Percentiles rank a stretch among this genome's conserved stretches.
These are phyloP conservation scores for Fusarium caatingaense DNA, from an alignment of 2,329 filamentous ascomycete genomes.

Conservation along the genomic window DNA sequence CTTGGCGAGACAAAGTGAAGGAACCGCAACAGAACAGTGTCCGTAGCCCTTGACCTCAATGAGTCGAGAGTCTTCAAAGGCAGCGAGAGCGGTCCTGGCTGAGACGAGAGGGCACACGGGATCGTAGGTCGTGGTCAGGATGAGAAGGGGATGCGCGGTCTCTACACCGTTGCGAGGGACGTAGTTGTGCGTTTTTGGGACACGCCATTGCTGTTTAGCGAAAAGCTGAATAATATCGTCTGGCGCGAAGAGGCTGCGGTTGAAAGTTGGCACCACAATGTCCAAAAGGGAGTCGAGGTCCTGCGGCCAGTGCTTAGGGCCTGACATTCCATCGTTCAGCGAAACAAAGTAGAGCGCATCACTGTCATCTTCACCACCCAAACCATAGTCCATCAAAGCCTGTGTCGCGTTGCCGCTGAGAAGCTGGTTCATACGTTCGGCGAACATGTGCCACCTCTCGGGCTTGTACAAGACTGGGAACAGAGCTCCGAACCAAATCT, in stretches of 20 bases:
- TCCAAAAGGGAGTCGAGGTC: constrained; percentile 50
- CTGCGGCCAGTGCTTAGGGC: constrained; percentile 48
- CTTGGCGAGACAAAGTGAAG: constrained; percentile 52
- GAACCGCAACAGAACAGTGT: constrained; percentile 54
- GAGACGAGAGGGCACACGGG: constrained; percentile 64
- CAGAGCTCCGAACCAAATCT: constrained; percentile 52
- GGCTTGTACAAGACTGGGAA: constrained; percentile 56
- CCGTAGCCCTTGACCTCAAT: constrained; percentile 58
- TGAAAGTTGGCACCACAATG: constrained; percentile 49
- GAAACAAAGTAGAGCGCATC: constrained; percentile 46
- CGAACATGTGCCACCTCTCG: constrained; percentile 51
- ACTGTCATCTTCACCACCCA: constrained; percentile 25
- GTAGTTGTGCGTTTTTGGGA: constrained; percentile 48
- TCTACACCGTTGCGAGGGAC: constrained; percentile 48
- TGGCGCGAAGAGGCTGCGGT: constrained; percentile 48
- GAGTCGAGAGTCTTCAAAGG: constrained; percentile 53
- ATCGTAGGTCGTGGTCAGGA: constrained; percentile 50
- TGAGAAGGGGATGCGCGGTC: constrained; percentile 48
- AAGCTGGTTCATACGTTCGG: constrained; percentile 50
- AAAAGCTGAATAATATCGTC: constrained; percentile 48
- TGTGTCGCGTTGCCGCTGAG: constrained; percentile 56
- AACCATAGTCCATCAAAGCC: constrained; percentile 52
- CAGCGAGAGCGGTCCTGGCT: constrained; percentile 50
- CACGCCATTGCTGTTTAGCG: constrained; percentile 47
- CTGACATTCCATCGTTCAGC: constrained; percentile 46